phyloP scores from a whole-genome alignment of 306 rosid species.

The Rosa persica region DNA sequence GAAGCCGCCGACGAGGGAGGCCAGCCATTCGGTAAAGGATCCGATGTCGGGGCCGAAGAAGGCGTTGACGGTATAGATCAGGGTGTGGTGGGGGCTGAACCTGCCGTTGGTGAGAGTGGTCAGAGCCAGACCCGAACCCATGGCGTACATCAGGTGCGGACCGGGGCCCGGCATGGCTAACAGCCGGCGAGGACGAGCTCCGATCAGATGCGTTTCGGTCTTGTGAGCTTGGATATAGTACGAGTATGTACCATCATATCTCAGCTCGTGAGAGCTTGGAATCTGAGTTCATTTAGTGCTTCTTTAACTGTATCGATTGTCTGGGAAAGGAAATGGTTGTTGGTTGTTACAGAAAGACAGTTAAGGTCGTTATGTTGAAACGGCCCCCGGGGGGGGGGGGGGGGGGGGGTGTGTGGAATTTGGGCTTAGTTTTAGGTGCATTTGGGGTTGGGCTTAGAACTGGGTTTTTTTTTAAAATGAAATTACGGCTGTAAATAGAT shows the following conservation, averaged over 20 bases:
- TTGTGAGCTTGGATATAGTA: not conserved
- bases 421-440: not conserved
- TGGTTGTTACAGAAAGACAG: not conserved
- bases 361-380: not conserved
- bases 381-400: not conserved
- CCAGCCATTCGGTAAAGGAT: slow-evolving; percentile 83
- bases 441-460: not conserved
- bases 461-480: not conserved
- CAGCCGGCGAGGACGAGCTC: not conserved
- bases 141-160: slow-evolving; percentile 84
- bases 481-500: too few species aligned
- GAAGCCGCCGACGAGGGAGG: slow-evolving; percentile 36
- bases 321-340: not conserved
- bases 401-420: too few species aligned
- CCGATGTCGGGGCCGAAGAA: slow-evolving; percentile 96
- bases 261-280: not conserved
- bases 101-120: slow-evolving; percentile 50
- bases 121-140: slow-evolving; percentile 67
- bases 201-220: not conserved
- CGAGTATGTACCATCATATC: not conserved
- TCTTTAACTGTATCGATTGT: not conserved
- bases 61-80: slow-evolving; percentile 65
- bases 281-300: not conserved
- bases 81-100: slow-evolving; percentile 78
- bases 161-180: slow-evolving; percentile 85